Evolutionary conservation across 2,329 filamentous ascomycete species (phyloP), one percentile per base, ranked within the genome.

Genomic region (Parascedosporium putredinis): DNA sequence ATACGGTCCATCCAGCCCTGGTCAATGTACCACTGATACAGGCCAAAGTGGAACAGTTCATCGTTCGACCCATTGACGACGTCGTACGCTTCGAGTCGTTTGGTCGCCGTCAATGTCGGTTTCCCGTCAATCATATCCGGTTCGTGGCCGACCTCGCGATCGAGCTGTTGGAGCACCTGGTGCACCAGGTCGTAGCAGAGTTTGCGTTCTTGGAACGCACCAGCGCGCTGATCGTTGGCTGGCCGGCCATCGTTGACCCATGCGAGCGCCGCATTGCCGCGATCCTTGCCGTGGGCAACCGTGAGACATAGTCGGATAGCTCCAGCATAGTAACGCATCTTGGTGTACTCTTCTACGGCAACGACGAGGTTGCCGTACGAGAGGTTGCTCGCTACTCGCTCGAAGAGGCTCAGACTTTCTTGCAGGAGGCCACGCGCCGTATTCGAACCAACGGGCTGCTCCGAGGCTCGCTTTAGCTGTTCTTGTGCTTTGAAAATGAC

Each of bases 401-500:
- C 79, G 64, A 97, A 97, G 14, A 97, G 73, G 49, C 83, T 80
- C 57, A 96, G 67, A 66, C 90, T 96, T 64, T 97, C 91, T 57
- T 90, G 90, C 20, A 98, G 75, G 31, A 95, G 70, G 42, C 83
- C 82, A 29, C 90, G 81, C 5, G 86, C 87, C 48, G 81, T 74
- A 57, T 90, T 91, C 3, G 81, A 81, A 59, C 89, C 88, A 4
- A 76, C 71, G 8, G 82, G 80, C 45, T 86, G 80, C 63, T 96
- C 90, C 2, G 83, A 82, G 1, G 91, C 91, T 57, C 88, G 80
- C 72, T 95, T 94, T 49, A 97, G 72, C 59, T 91, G 86, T 65
- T 98, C 93, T 63, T 97, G 91, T 0, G 93, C 93, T 67, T 95
- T 97, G 81, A 98, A 98, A 57, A 96, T 91, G 55, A 97, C 83